Base-by-base conservation (phyloP, 305 asterid genomes). In the Fraxinus baroniana region DNA sequence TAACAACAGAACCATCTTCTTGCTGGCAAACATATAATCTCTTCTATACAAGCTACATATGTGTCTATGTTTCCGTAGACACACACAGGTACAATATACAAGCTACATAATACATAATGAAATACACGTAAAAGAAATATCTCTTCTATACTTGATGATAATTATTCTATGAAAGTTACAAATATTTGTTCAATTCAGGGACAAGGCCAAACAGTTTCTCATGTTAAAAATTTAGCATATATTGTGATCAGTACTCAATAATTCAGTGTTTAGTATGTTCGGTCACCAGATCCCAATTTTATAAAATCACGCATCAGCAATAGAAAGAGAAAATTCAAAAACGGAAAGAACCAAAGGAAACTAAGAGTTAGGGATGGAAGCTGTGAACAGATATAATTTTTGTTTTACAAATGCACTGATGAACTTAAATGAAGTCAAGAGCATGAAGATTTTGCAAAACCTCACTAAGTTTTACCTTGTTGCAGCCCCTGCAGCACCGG, bases 401-500 rank as follows among this genome's bases (percentile, higher is more conserved):
- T 35, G 39, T 5, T 35, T 35, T 35, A 35, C 39, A 35, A 35
- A 35, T 35, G 39, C 39, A 35, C 39, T 35, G 39, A 35, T 35
- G 46, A 39, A 39, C 46, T 8, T 39, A 39, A 39, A 39, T 39
- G 46, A 74, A 37, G 55, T 7, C 2, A 28, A 24, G 35, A 64
- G 36, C 33, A 64, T 3, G 2, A 5, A 66, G 74, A 66, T 2
- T 26, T 44, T 2, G 52, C 74, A 77, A 76, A 17, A 33, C 78
- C 20, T 2, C 18, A 73, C 60, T 39, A 77, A 49, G 70, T 74
- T 79, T 70, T 85, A 96, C 99, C 98, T 90, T 36, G 98, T 91
- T 83, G 98, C 95, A 44, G 99, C 98, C 79, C 99, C 98, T 82
- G 98, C 95, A 44, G 99, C 98, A 80, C 99, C 98, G 72, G 98